Evolutionary conservation across 352 stramenopile species (phyloP).

Genomic region (Phytopythium chamaehyphon): DNA sequence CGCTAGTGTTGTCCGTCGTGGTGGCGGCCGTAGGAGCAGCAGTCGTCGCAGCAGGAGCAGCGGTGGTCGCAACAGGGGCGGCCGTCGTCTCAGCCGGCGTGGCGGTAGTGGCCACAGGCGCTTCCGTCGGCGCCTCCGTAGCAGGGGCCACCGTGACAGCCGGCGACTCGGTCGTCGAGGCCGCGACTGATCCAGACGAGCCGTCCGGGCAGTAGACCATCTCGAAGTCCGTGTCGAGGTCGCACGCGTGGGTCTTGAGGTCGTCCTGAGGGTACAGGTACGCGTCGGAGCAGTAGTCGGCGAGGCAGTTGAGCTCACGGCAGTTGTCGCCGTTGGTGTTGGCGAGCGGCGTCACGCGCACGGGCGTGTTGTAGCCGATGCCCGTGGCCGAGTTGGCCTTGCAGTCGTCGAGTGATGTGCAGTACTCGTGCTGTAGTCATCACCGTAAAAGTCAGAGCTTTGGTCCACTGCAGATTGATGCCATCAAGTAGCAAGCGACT

Average conservation of each 20-base stretch:
- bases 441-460: not conserved
- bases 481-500: conserved; percentile 1
- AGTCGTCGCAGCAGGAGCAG: conserved; percentile 14
- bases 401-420: conserved; percentile 58
- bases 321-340: conserved; percentile 66
- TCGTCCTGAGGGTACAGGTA: conserved; percentile 73
- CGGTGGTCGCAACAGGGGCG: conserved; percentile 8
- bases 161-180: conserved; percentile 10
- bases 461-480: not conserved
- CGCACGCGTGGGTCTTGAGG: conserved; percentile 69
- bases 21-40: conserved; percentile 14
- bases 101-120: conserved; percentile 3
- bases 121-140: not conserved
- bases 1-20: conserved; percentile 10
- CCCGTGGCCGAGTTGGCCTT: conserved; percentile 47
- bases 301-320: conserved; percentile 46
- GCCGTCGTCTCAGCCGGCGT: not conserved
- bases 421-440: conserved; percentile 40
- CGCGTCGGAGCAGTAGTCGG: conserved; percentile 54
- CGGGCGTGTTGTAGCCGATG: conserved; percentile 64
- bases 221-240: conserved; percentile 50
- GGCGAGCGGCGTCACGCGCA: conserved; percentile 45
- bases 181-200: conserved; percentile 8
- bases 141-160: conserved; percentile 1
- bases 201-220: conserved; percentile 64